phyloP scores from a whole-genome alignment of 345 rosid species.

The Pugionium dolabratum region DNA sequence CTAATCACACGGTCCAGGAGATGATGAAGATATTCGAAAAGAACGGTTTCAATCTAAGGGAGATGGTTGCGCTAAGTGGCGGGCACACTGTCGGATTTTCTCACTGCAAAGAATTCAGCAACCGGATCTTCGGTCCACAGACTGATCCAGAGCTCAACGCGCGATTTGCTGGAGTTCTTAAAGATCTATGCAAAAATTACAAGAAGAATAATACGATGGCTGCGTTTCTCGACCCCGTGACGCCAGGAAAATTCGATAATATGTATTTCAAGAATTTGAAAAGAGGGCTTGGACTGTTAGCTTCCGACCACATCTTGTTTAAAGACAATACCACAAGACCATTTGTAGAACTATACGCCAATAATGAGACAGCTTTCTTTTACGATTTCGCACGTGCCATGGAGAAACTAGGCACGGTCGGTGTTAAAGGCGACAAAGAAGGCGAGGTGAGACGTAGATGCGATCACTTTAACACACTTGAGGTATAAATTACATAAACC shows the following conservation, averaged over 20 bases:
- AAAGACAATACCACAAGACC: slow-evolving; percentile 48
- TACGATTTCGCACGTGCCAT: slow-evolving; percentile 50
- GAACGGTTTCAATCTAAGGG: slow-evolving; percentile 45
- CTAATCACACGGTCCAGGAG: slow-evolving; percentile 42
- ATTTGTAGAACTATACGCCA: slow-evolving; percentile 44
- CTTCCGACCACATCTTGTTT: slow-evolving; percentile 39
- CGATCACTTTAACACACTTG: slow-evolving; percentile 44
- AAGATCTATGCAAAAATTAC: slow-evolving; percentile 38
- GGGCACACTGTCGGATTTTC: slow-evolving; percentile 62
- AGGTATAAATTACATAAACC: slow-evolving; percentile 13
- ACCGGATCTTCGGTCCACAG: slow-evolving; percentile 40
- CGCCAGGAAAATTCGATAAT: slow-evolving; percentile 58
- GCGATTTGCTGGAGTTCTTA: slow-evolving; percentile 41
- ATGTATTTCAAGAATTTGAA: slow-evolving; percentile 50
- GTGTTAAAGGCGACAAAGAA: slow-evolving; percentile 44
- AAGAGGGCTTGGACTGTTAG: slow-evolving; percentile 47
- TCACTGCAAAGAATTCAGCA: slow-evolving; percentile 50
- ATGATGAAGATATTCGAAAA: slow-evolving; percentile 35
- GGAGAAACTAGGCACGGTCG: slow-evolving; percentile 45
- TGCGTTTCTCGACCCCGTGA: slow-evolving; percentile 55
- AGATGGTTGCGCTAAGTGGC: slow-evolving; percentile 56
- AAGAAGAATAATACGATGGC: slow-evolving; percentile 34
- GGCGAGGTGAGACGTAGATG: slow-evolving; percentile 61
- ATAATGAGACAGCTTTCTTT: slow-evolving; percentile 45
- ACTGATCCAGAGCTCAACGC: slow-evolving; percentile 46